These are phyloP conservation scores for Pseudocercospora fuligena DNA, from an alignment of 2,329 filamentous ascomycete species.

Conservation along the genomic window DNA sequence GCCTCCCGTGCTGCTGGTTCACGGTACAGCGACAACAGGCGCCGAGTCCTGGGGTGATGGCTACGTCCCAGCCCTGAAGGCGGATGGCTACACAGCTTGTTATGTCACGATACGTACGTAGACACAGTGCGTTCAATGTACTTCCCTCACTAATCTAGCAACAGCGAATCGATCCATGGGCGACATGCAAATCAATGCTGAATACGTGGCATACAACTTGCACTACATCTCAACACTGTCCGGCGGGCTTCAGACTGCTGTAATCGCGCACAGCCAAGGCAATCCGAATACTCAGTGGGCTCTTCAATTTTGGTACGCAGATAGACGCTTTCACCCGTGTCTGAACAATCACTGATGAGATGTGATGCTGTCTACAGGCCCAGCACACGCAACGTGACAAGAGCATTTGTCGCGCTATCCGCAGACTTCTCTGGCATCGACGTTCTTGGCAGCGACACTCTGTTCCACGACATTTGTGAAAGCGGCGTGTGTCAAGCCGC, in stretches of 20 bases:
- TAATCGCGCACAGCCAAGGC: constrained; percentile 39
- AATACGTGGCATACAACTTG: constrained; percentile 40
- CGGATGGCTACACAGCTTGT: constrained; percentile 39
- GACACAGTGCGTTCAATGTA: background rate
- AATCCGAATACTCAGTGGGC: constrained; percentile 40
- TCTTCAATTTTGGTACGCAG: constrained; percentile 34
- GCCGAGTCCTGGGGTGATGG: constrained; percentile 36
- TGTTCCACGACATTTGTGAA: constrained; percentile 32
- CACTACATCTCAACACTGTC: constrained; percentile 37
- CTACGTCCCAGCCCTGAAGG: constrained; percentile 36
- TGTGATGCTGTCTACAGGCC: constrained; percentile 17
- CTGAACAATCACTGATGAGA: background rate
- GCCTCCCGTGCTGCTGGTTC: constrained; percentile 39
- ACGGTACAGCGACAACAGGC: constrained; percentile 38
- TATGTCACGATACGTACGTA: constrained; percentile 38
- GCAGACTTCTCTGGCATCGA: constrained; percentile 39
- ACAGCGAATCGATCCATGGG: constrained; percentile 37
- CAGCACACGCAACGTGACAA: constrained; percentile 33
- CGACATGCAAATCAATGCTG: constrained; percentile 40
- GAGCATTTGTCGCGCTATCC: constrained; percentile 35
- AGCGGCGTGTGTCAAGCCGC: constrained; percentile 36
- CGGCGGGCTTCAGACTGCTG: constrained; percentile 33
- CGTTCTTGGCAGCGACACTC: constrained; percentile 28
- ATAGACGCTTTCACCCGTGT: background rate
- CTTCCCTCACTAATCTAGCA: background rate